Evolutionary conservation across 2,329 filamentous ascomycete species (phyloP), one percentile per base, ranked within the genome.

Genomic region (Bipolaris zeicola): DNA sequence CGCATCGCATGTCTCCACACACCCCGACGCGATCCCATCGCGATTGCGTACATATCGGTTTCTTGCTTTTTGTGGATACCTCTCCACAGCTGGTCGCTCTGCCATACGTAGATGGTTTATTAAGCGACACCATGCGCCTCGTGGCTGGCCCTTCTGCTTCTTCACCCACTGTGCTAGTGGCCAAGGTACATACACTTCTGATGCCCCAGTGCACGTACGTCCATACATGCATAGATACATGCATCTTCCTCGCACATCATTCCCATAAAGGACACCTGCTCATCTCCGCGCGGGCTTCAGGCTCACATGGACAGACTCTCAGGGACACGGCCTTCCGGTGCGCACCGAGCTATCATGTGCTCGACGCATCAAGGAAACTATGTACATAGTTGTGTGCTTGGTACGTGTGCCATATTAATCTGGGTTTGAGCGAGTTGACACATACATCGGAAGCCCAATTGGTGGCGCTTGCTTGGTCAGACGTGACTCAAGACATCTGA

Each of bases 11-110:
- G 22, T 36, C 33, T 16, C 33, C 20, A 36, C 33, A 37, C 44
- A 36, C 13, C 20, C 33, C 33, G 16, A 43, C 41, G 16, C 41
- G 41, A 43, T 44, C 26, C 26, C 42, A 44, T 44, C 26, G 26
- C 42, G 42, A 44, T 44, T 44, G 42, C 42, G 33, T 34, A 37
- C 45, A 47, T 37, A 18, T 24, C 6, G 3, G n/a, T 24, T 26
- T 38, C 45, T 28, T 37, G 45, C 45, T 37, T 38, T 48, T 28
- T 48, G 20, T 22, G 45, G 34, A 48, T n/a, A 28, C 22, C 20
- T 48, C 34, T 16, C 45, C 43, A 16, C 42, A 13, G 26, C 42
- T 18, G 16, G 28, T 8, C 16, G 28, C 22, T 26, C 10, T 48
- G 45, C 22, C 45, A 28, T 33, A 38, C 16, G 22, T 5, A 18